A percentile compares a stretch with the other conserved stretches of the same genome.
phyloP scores from a whole-genome alignment of 495 filamentous ascomycete species.

The Tetracladium marchalianum region DNA sequence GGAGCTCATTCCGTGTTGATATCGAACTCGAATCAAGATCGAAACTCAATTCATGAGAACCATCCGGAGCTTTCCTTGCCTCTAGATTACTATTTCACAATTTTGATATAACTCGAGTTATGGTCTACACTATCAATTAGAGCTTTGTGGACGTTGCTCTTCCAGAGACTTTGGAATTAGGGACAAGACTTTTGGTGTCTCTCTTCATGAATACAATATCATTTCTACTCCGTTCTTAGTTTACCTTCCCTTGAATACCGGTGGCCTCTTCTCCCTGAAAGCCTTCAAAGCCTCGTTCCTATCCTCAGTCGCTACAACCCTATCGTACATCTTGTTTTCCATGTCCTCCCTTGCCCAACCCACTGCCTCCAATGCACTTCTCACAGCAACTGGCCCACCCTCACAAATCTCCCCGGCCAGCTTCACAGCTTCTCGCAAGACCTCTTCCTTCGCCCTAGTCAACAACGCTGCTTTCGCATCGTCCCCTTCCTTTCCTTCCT shows the following conservation, averaged over 20 bases:
- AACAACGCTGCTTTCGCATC: slow-evolving; percentile 27
- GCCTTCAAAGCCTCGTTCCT: slow-evolving; percentile 75
- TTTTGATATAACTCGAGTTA: too few relatives aligned
- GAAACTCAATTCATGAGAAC: too few relatives aligned
- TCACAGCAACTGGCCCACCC: slow-evolving; percentile 73
- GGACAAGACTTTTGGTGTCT: too few relatives aligned
- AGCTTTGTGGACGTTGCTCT: too few relatives aligned
- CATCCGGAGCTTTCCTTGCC: too few relatives aligned
- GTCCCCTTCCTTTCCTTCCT: slow-evolving; percentile 32
- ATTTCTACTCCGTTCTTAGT: background rate
- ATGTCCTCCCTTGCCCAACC: slow-evolving; percentile 51
- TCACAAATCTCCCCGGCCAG: slow-evolving; percentile 75
- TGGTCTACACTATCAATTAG: too few relatives aligned
- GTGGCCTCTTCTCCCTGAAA: slow-evolving; percentile 86
- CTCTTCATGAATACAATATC: too few relatives aligned
- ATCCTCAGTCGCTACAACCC: slow-evolving; percentile 74
- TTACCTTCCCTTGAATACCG: slow-evolving; percentile 62
- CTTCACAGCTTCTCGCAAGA: slow-evolving; percentile 62
- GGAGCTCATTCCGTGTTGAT: too few relatives aligned
- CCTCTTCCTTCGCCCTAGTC: slow-evolving; percentile 45
- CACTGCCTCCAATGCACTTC: slow-evolving; percentile 64
- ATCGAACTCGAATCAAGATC: too few relatives aligned
- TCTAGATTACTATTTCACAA: too few relatives aligned
- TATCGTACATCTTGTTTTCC: slow-evolving; percentile 71
- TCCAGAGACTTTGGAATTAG: too few relatives aligned